Percentiles rank a stretch among this genome's conserved stretches.
Conservation (phyloP, 768 basidiomycete species). For the Rhodotorula toruloides region DNA sequence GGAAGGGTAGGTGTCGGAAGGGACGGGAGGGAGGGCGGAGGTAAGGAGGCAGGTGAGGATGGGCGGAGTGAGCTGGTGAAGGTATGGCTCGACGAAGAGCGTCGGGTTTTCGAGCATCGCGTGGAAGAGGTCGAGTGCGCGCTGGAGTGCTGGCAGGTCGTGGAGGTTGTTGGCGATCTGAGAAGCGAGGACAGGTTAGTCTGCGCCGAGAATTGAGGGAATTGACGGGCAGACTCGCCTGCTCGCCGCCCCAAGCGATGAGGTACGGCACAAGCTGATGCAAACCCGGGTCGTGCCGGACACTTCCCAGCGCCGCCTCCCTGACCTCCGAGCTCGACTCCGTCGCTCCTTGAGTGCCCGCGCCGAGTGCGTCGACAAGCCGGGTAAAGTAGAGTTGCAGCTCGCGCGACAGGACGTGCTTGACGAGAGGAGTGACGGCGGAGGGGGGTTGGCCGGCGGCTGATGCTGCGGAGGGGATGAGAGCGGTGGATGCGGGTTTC, state of each 20-base stretch:
- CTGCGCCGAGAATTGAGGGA: not conserved
- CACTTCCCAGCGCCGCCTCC: conserved; percentile 79
- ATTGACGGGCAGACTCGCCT: conserved; percentile 48
- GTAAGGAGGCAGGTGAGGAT: conserved; percentile 87
- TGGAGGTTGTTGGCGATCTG: conserved; percentile 54
- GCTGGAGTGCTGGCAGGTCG: conserved; percentile 69
- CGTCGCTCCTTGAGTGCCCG: conserved; percentile 11
- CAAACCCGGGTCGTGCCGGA: conserved; percentile 82
- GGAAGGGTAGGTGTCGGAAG: conserved; percentile 27
- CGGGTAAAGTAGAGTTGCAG: conserved; percentile 91
- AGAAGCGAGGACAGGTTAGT: not conserved
- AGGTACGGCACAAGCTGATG: conserved; percentile 88
- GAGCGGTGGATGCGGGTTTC: conserved; percentile 5
- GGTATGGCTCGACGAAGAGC: conserved; percentile 93
- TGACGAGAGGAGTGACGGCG: conserved; percentile 61
- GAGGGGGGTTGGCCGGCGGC: conserved; percentile 12
- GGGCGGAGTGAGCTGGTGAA: conserved; percentile 92
- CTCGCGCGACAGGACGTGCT: conserved; percentile 86
- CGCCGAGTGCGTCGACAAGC: conserved; percentile 64
- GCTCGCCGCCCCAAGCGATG: conserved; percentile 86
- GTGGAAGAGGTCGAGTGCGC: conserved; percentile 74
- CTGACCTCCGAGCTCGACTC: conserved; percentile 56
- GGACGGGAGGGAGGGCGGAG: conserved; percentile 68
- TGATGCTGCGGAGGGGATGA: conserved; percentile 14
- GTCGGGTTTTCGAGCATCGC: conserved; percentile 80